Base-by-base conservation (phyloP, 441 rosid species). In the Omphalea diandra region DNA sequence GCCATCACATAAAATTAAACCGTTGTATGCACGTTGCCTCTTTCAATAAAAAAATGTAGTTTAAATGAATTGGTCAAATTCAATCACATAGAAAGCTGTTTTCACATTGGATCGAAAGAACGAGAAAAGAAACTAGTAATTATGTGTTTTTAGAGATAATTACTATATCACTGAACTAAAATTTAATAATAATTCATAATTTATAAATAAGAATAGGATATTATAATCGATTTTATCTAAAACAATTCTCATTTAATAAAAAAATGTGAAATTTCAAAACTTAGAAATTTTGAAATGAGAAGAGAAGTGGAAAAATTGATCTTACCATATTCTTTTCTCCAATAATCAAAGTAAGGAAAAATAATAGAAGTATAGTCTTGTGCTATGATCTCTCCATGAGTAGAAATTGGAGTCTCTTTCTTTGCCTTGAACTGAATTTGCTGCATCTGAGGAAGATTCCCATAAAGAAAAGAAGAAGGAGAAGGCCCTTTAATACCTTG, bases 401-500 rank as follows among this genome's bases (percentile, higher is more conserved):
- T 61, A 73, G 22, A 40, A 62, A 31, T 15, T 18, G 31, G 61
- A 24, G 33, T 55, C 7, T 35, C 47, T 57, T 33, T 55, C 33
- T 46, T 18, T 32, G 78, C 74, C 50, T 74, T 68, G 8, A 76
- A 49, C 33, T 87, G 86, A 59, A 91, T 82, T 33, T 43, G 77
- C 58, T 84, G 87, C 92, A 91, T 91, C 87, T 88, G 89, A 43
- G 83, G 74, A 17, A 83, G 75, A 69, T 89, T 91, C 11, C 96
- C 97, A 14, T 83, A 82, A 0, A 88, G 65, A 26, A 88, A 53
- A 53, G 88, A n/a, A n/a, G n/a, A 75, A 36, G 95, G 86, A 0
- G 81, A 41, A 5, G 97, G 97, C n/a, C 97, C 97, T 36, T 52
- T 80, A 35, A 91, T 79, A 17, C 97, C 97, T 75, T 91, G 97